Percentiles rank a stretch among this genome's conserved stretches.
phyloP scores from a whole-genome alignment of 257 asterid species.

The Lavandula angustifolia region DNA sequence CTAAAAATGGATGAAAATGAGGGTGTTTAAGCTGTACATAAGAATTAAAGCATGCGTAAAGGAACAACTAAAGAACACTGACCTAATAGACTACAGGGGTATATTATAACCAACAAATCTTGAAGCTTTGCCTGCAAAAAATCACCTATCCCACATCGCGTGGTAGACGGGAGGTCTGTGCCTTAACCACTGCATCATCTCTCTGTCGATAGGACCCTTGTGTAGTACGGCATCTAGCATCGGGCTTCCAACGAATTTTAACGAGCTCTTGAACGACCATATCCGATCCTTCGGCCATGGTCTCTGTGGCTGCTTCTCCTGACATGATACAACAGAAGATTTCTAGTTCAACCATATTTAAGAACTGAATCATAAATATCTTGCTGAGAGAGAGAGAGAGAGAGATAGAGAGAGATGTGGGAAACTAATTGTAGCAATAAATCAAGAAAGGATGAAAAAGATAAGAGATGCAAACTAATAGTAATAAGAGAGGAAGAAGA shows the following conservation, averaged over 20 bases:
- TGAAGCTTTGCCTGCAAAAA: constrained; percentile 49
- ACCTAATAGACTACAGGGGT: constrained; percentile 30
- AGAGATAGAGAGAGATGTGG: no score
- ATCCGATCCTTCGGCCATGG: constrained; percentile 90
- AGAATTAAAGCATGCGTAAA: constrained; percentile 50
- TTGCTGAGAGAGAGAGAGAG: no score
- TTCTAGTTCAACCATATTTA: background rate
- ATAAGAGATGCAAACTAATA: background rate
- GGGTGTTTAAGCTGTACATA: constrained; percentile 61
- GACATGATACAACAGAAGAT: constrained; percentile 18
- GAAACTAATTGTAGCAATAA: no score
- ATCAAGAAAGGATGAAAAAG: no score
- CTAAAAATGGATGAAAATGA: constrained; percentile 36
- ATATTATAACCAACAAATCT: constrained; percentile 33
- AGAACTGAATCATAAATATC: no score
- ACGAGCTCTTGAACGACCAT: constrained; percentile 77
- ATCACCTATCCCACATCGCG: constrained; percentile 86
- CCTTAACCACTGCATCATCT: constrained; percentile 87
- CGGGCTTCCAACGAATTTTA: constrained; percentile 77
- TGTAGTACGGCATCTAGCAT: constrained; percentile 74
- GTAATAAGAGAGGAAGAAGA: no score
- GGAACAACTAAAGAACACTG: constrained; percentile 25
- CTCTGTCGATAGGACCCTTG: constrained; percentile 61
- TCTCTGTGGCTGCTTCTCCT: constrained; percentile 93
- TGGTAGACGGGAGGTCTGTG: constrained; percentile 76